Conservation (phyloP, 768 basidiomycete species). For the Termitomyces sp. region DNA sequence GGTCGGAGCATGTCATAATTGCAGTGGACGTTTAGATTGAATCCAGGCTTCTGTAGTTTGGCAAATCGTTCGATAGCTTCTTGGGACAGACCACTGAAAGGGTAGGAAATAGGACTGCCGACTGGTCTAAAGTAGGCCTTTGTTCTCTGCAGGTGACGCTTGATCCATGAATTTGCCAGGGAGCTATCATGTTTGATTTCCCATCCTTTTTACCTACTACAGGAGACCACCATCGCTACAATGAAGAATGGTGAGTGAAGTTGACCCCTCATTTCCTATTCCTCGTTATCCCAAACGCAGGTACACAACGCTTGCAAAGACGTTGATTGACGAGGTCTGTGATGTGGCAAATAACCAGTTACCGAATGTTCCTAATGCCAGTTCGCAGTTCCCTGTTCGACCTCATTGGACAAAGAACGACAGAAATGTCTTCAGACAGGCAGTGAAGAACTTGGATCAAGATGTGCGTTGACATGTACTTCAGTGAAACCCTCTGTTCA, state of each 20-base stretch:
- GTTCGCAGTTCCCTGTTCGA: slow-evolving; percentile 25
- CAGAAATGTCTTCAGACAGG: slow-evolving; percentile 20
- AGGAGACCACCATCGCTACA: slow-evolving; percentile 28
- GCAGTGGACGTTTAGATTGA: not conserved
- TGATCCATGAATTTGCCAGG: slow-evolving; percentile 12
- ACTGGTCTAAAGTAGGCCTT: slow-evolving; percentile 28
- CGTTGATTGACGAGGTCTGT: slow-evolving; percentile 26
- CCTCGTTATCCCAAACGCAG: not conserved
- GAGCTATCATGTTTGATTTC: slow-evolving; percentile 34
- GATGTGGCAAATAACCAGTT: not conserved
- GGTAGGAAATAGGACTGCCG: slow-evolving; percentile 22
- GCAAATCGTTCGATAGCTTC: slow-evolving; percentile 29
- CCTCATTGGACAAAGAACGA: slow-evolving; percentile 34
- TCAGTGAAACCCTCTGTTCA: not conserved
- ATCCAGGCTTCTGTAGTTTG: slow-evolving; percentile 19
- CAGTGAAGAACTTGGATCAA: slow-evolving; percentile 25
- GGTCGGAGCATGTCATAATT: not conserved
- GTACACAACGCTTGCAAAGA: slow-evolving; percentile 17
- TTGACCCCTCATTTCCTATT: not conserved
- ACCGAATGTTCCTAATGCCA: not conserved
- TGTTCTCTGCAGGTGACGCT: not conserved
- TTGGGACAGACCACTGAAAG: slow-evolving; percentile 29
- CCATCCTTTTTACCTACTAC: slow-evolving; percentile 26
- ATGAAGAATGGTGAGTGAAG: slow-evolving; percentile 23
- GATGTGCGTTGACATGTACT: slow-evolving; percentile 18